A percentile compares a stretch with the other conserved stretches of the same genome.
phyloP scores from a whole-genome alignment of 768 basidiomycete genomes.

The Phallus indusiatus region DNA sequence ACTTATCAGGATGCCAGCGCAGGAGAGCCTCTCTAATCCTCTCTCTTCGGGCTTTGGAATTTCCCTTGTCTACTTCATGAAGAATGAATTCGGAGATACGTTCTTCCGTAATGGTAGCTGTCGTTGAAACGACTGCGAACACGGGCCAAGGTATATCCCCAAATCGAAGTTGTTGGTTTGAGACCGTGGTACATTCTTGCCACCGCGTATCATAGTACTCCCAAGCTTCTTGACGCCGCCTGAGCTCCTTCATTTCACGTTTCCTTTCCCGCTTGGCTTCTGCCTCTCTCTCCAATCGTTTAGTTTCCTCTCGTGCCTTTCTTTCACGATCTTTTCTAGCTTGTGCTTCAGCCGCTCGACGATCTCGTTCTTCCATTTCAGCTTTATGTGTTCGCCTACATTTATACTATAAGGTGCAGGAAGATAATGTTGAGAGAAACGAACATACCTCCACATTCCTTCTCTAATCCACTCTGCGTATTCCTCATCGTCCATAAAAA shows the following conservation, averaged over 20 bases:
- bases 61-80: background rate
- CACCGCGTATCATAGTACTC: slow-evolving; percentile 49
- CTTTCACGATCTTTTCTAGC: slow-evolving; percentile 47
- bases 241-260: slow-evolving; percentile 38
- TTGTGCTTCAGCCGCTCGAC: slow-evolving; percentile 41
- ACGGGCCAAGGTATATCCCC: slow-evolving; percentile 71
- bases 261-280: slow-evolving; percentile 43
- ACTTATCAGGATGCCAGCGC: slow-evolving; percentile 78
- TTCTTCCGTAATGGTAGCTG: slow-evolving; percentile 46
- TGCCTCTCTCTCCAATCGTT: slow-evolving; percentile 38
- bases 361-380: slow-evolving; percentile 40
- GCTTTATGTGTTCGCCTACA: slow-evolving; percentile 8
- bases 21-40: slow-evolving; percentile 57
- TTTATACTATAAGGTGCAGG: background rate
- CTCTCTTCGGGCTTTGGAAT: slow-evolving; percentile 33
- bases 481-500: slow-evolving; percentile 71
- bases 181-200: slow-evolving; percentile 36
- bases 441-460: slow-evolving; percentile 72
- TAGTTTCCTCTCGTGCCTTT: slow-evolving; percentile 41
- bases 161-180: slow-evolving; percentile 31
- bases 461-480: slow-evolving; percentile 80
- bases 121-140: slow-evolving; percentile 20
- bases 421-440: background rate
- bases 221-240: slow-evolving; percentile 35
- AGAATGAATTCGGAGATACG: slow-evolving; percentile 48